phyloP scores from a whole-genome alignment of 1,284 basidiomycete species.

The Leccinum solheimii region DNA sequence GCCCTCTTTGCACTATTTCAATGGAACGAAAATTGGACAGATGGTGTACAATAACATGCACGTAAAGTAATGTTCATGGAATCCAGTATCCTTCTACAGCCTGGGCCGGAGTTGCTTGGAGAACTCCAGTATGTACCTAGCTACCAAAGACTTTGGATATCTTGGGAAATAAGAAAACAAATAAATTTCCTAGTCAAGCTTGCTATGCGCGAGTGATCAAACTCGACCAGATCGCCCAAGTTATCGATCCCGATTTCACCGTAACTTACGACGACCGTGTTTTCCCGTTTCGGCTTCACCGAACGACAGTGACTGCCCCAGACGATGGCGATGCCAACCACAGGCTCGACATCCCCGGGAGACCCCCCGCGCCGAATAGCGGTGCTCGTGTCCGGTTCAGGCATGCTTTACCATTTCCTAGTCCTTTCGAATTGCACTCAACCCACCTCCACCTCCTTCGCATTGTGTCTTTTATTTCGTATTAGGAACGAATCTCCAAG shows the following conservation, averaged over 20 bases:
- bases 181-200: neutral
- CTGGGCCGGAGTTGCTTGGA: neutral
- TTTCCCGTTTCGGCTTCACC: conserved; percentile 7
- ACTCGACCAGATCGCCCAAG: neutral
- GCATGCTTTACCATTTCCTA: conserved; percentile 40
- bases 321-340: conserved; percentile 8
- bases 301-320: neutral
- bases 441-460: neutral
- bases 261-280: conserved; percentile 3
- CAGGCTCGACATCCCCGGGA: conserved; percentile 1
- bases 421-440: neutral
- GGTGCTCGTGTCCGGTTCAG: conserved; percentile 83
- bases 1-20: neutral
- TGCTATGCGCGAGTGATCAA: neutral
- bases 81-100: too few species aligned
- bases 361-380: conserved; percentile 46
- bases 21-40: conserved; percentile 7
- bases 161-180: neutral
- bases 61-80: neutral
- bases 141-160: neutral
- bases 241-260: conserved; percentile 5
- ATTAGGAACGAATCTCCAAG: conserved; percentile 92
- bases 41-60: neutral
- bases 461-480: neutral
- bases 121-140: neutral